Base-by-base conservation (phyloP, 345 rosid genomes). In the Erysimum cheiranthoides region DNA sequence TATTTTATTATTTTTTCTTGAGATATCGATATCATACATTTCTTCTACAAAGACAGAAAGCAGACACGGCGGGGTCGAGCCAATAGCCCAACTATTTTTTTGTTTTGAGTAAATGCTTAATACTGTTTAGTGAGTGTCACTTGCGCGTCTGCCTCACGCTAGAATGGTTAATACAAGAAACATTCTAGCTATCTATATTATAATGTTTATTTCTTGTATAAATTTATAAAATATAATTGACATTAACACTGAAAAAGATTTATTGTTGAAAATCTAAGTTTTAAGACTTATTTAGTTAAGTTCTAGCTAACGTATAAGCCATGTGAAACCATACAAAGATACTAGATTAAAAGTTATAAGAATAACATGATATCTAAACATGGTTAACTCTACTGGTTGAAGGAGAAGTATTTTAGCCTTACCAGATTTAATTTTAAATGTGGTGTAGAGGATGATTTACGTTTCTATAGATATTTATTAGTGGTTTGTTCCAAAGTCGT, bases 81-180 rank as follows among this genome's bases (percentile, higher is more conserved):
- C 62, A 53, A n/a, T n/a, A 11, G 1, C 2, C 45, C 18, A 52
- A 38, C 38, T 10, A 21, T n/a, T 52, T 36, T 45, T 39, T 12
- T 39, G 6, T 2, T 31, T 13, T 28, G n/a, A 57, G 32, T 70
- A 57, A 70, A 70, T 57, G 73, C 63, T 27, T 56, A 40, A 6
- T 34, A 70, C 66, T 21, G 68, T 72, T 17, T 10, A 72, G 50
- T 61, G 21, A 49, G 76, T 72, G 76, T 49, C 18, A 72, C 51
- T 72, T 72, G 61, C 76, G 76, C 51, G 76, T 61, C 46, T 59
- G 47, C 65, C 42, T 39, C 73, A 56, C 64, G 17, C 42, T n/a
- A n/a, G n/a, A n/a, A n/a, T n/a, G n/a, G n/a, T n/a, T n/a, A n/a
- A n/a, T n/a, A n/a, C n/a, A n/a, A n/a, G n/a, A n/a, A n/a, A n/a